phyloP scores from a whole-genome alignment of 139 green algal genomes.

The Gonium pectorale region DNA sequence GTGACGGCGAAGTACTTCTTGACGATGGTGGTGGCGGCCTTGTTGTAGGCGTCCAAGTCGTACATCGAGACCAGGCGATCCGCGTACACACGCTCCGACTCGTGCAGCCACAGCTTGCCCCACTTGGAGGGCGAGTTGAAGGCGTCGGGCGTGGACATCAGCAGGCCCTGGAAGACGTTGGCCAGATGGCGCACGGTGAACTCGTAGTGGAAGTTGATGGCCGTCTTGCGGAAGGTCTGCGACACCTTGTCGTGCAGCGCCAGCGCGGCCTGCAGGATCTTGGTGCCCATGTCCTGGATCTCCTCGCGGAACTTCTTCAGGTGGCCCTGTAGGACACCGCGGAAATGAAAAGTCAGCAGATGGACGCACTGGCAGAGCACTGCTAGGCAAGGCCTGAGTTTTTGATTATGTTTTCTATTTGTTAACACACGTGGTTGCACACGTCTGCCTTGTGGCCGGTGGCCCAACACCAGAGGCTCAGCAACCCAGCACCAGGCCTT shows the following conservation, averaged over 20 bases:
- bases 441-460: no score
- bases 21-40: constrained; percentile 75
- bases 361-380: no score
- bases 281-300: constrained; percentile 60
- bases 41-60: constrained; percentile 86
- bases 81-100: constrained; percentile 89
- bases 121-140: constrained; percentile 84
- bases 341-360: not conserved
- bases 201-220: constrained; percentile 95
- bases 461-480: no score
- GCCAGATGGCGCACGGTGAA: constrained; percentile 90
- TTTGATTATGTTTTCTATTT: no score
- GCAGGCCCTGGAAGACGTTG: constrained; percentile 91
- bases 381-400: no score
- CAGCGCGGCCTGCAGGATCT: constrained; percentile 74
- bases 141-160: constrained; percentile 81
- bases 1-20: constrained; percentile 87
- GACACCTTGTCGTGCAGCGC: constrained; percentile 88
- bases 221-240: constrained; percentile 90
- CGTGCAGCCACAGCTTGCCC: constrained; percentile 91
- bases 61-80: constrained; percentile 78
- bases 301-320: constrained; percentile 81
- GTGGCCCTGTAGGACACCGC: constrained; percentile 62
- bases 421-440: no score
- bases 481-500: not conserved